These are phyloP conservation scores for Aspergillus proliferans DNA, from an alignment of 2,329 filamentous ascomycete species.

Conservation along the genomic window DNA sequence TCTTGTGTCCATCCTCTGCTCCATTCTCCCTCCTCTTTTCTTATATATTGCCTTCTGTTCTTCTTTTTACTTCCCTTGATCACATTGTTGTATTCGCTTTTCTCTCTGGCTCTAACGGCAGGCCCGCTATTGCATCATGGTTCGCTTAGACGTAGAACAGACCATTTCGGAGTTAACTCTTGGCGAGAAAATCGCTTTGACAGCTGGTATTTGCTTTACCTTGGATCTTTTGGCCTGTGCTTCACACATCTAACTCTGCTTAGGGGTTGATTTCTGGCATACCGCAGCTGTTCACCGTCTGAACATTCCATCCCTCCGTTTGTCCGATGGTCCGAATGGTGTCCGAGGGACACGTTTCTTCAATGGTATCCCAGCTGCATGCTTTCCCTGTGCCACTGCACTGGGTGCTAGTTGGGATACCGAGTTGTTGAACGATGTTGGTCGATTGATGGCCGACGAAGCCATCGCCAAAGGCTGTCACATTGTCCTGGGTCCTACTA, in stretches of 20 bases:
- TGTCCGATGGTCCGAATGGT: slow-evolving; percentile 65
- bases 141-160: slow-evolving; percentile 36
- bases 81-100: neutral
- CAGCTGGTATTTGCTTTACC: slow-evolving; percentile 21
- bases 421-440: slow-evolving; percentile 62
- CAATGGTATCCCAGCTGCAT: slow-evolving; percentile 62
- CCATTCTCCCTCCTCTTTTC: neutral
- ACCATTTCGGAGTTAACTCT: slow-evolving; percentile 49
- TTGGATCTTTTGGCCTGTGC: too few species aligned
- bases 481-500: slow-evolving; percentile 68
- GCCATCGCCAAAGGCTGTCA: slow-evolving; percentile 66
- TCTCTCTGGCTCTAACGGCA: neutral
- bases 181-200: slow-evolving; percentile 51
- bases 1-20: neutral
- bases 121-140: slow-evolving; percentile 18
- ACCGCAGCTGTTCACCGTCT: slow-evolving; percentile 59
- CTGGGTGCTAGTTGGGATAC: slow-evolving; percentile 75
- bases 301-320: slow-evolving; percentile 59
- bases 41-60: neutral
- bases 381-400: slow-evolving; percentile 73
- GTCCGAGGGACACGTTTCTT: slow-evolving; percentile 64
- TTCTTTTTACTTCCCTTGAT: neutral
- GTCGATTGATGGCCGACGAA: slow-evolving; percentile 65
- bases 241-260: neutral
- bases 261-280: slow-evolving; percentile 59